Evolutionary conservation across 192 early-diverging fungal species (phyloP), one percentile per base, ranked within the genome.

Genomic region (Coemansia sp.): DNA sequence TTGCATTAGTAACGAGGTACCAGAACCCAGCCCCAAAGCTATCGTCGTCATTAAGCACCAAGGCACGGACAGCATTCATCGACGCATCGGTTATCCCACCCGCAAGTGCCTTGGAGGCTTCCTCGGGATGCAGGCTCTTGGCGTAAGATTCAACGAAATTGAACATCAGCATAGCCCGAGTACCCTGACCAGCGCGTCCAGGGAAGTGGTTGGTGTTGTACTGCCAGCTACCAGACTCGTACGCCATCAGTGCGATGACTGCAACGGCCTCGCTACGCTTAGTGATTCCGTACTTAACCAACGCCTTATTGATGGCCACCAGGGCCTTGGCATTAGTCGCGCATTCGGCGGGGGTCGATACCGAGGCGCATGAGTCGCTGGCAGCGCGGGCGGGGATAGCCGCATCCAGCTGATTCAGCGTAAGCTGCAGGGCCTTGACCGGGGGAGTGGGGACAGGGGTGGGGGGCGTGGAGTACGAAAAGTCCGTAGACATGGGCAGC

Each of bases 191-290:
- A 9, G 81, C 35, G 12, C 72, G 53, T 1, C 81, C 81, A 1
- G 81, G 81, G 26, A 58, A 75, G 45, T 75, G 66, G 64, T 83
- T 83, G 41, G 61, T 69, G 55, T 83, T 83, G 76, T 83, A 83
- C 60, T 68, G 60, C 75, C 75, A 83, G 31, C 56, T 55, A n/a
- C 33, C 56, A 13, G 81, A 83, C 57, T 83, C 81, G 42, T 58
- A 72, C 0, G 81, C 81, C 75, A 75, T 75, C 39, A 78, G 72
- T 45, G 81, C 21, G 16, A 83, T 64, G 0, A 83, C 52, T 1
- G 81, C 81, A 8, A 68, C 67, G 0, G 64, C 56, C 35, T 83
- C 72, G 42, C 72, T 66, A 12, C 62, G 72, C 34, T 43, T 35
- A 16, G 63, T 69, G 21, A 83, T 57, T 2, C 61, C 48, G 61